Evolutionary conservation across 352 stramenopile species (phyloP), one percentile per base, ranked within the genome.

Genomic region (Globisporangium echinulatum): DNA sequence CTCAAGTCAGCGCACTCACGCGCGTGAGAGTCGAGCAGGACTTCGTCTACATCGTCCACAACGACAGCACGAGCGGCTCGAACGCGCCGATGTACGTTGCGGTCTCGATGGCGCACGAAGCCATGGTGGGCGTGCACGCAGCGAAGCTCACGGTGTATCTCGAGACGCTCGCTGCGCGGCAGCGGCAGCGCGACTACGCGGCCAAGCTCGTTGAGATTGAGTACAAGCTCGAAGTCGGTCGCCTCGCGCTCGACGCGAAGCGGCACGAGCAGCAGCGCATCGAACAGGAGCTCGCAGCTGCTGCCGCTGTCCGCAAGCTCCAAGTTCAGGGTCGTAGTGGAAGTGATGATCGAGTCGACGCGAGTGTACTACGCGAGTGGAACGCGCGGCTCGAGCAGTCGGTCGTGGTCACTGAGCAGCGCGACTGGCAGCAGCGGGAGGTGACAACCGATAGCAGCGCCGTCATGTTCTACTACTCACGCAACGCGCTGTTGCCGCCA

Each of bases 381-480:
- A 49, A 70, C 33, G 61, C 72, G 5, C 67, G 81, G 38, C 54
- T 93, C 19, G 52, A 61, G 10, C 33, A 54, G 1, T 93, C 81
- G 3, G 55, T 69, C 4, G 74, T 88, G 13, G 44, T 66, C 7
- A 66, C 77, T 38, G 79, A 83, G 39, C 73, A 79, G 25, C 69
- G 69, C 9, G 68, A 72, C 37, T 93, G 83, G 83, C 75, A 91
- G 58, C 64, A 63, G 51, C 79, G 81, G 39, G 74, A 85, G 58
- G 69, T 88, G 57, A 75, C 62, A 1, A 59, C 62, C 7, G 80
- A 89, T 39, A 58, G 66, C 19, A 75, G 66, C 49, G 62, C 67
- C 5, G 79, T 91, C 25, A 63, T 83, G 40, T 93, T 93, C 55
- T 93, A 87, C 62, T 69, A 81, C 63, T 74, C 78, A 5, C 56